Evolutionary conservation across 306 rosid genomes (phyloP).

Genomic region (Biancaea sappan): DNA sequence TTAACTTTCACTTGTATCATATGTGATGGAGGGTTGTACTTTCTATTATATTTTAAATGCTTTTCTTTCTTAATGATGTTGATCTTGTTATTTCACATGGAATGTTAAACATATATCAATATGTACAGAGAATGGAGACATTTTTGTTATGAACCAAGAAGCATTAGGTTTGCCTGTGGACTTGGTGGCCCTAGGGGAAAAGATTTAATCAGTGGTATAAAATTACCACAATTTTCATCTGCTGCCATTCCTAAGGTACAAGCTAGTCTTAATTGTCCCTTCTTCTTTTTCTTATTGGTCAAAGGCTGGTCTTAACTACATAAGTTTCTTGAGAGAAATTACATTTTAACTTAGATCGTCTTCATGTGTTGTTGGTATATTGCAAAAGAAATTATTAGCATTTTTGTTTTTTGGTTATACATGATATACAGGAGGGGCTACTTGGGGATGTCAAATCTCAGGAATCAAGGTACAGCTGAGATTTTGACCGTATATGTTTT

Average conservation of each 20-base stretch:
- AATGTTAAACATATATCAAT: slow-evolving; percentile 31
- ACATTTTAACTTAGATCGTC: slow-evolving; percentile 1
- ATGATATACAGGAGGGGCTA: slow-evolving; percentile 42
- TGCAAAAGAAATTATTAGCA: slow-evolving; percentile 13
- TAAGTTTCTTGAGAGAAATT: not conserved
- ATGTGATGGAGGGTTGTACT: not conserved
- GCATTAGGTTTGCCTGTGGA: slow-evolving; percentile 55
- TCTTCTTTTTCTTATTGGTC: not conserved
- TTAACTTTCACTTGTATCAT: slow-evolving; percentile 9
- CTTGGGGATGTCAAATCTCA: slow-evolving; percentile 40
- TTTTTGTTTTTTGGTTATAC: slow-evolving; percentile 12
- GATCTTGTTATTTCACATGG: not conserved
- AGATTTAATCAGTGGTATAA: slow-evolving; percentile 37
- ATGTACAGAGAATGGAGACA: slow-evolving; percentile 72
- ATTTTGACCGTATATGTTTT: slow-evolving; percentile 29
- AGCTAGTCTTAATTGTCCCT: not conserved
- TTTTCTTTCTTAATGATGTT: slow-evolving; percentile 16
- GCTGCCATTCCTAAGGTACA: slow-evolving; percentile 74
- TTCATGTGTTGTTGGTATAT: not conserved
- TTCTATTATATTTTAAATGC: not conserved
- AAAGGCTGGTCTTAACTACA: not conserved
- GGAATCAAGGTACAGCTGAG: slow-evolving; percentile 59
- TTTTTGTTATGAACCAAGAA: slow-evolving; percentile 64
- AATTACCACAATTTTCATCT: slow-evolving; percentile 74
- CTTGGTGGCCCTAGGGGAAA: slow-evolving; percentile 44